These are phyloP conservation scores for Aspergillus latus DNA, from an alignment of 2,329 filamentous ascomycete species.

Conservation along the genomic window DNA sequence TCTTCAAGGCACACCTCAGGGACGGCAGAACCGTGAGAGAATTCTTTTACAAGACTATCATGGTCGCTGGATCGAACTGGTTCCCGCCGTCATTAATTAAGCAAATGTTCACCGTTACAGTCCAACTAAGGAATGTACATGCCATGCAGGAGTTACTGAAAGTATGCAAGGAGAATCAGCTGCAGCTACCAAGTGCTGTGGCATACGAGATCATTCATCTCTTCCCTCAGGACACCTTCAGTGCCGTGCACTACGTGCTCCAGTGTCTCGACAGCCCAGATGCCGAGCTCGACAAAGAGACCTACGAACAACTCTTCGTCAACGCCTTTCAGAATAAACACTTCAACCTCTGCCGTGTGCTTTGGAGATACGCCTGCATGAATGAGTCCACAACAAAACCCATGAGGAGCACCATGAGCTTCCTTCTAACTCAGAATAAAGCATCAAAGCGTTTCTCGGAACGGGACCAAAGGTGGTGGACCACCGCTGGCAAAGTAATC, in stretches of 20 bases:
- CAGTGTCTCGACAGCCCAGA: slow-evolving; percentile 20
- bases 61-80: slow-evolving; percentile 39
- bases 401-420: slow-evolving; percentile 36
- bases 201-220: slow-evolving; percentile 32
- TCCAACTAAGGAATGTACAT: slow-evolving; percentile 25
- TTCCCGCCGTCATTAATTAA: slow-evolving; percentile 37
- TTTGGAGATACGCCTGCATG: slow-evolving; percentile 52
- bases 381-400: slow-evolving; percentile 30
- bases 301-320: slow-evolving; percentile 43
- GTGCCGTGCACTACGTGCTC: slow-evolving; percentile 26
- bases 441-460: slow-evolving; percentile 4
- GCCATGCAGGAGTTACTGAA: slow-evolving; percentile 33
- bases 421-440: slow-evolving; percentile 31
- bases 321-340: slow-evolving; percentile 39
- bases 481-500: slow-evolving; percentile 35
- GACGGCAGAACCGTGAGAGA: slow-evolving; percentile 33
- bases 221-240: slow-evolving; percentile 27
- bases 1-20: slow-evolving; percentile 34
- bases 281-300: slow-evolving; percentile 23
- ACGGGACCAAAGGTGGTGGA: slow-evolving; percentile 23
- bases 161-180: slow-evolving; percentile 29
- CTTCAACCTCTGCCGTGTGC: slow-evolving; percentile 47
- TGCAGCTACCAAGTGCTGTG: slow-evolving; percentile 29
- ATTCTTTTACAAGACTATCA: slow-evolving; percentile 42
- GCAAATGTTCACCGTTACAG: slow-evolving; percentile 39